Percentiles rank a stretch among this genome's conserved stretches.
phyloP scores from a whole-genome alignment of 2,329 filamentous ascomycete species.

The Aspergillus fumigatus region DNA sequence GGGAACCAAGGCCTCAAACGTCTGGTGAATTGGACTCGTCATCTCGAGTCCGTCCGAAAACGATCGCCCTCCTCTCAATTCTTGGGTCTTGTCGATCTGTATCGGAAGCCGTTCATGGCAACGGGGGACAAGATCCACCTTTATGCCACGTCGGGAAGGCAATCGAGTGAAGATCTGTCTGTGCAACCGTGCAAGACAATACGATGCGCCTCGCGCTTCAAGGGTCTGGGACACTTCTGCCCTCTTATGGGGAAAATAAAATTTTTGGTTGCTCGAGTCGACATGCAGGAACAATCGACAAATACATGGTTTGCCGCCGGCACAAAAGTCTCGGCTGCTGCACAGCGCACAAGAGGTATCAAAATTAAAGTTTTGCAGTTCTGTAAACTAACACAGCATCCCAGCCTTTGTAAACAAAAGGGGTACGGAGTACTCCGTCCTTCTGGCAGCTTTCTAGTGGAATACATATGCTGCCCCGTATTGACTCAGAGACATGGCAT shows the following conservation, averaged over 20 bases:
- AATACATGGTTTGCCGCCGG: not conserved
- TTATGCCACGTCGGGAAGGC: not conserved
- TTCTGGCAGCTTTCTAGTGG: not conserved
- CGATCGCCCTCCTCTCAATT: not conserved
- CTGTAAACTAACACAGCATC: not conserved
- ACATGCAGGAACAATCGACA: not conserved
- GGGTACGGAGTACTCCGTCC: too few species aligned
- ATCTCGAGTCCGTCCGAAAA: not conserved
- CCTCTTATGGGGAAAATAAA: not conserved
- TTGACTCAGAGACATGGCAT: not conserved
- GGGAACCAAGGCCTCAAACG: not conserved
- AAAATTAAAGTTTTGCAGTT: not conserved
- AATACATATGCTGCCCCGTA: not conserved
- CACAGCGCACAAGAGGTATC: not conserved
- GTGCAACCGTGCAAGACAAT: not conserved
- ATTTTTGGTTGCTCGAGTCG: not conserved
- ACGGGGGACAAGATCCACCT: not conserved
- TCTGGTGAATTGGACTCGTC: not conserved
- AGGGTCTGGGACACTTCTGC: not conserved
- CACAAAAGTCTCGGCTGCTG: not conserved
- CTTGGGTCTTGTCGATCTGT: not conserved
- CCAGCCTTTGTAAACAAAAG: not conserved
- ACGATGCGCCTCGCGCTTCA: not conserved
- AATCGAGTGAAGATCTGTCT: too few species aligned
- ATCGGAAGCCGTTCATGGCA: not conserved